Conservation (phyloP, 2,329 filamentous ascomycete species). For the Dendrostoma leiphaemia region DNA sequence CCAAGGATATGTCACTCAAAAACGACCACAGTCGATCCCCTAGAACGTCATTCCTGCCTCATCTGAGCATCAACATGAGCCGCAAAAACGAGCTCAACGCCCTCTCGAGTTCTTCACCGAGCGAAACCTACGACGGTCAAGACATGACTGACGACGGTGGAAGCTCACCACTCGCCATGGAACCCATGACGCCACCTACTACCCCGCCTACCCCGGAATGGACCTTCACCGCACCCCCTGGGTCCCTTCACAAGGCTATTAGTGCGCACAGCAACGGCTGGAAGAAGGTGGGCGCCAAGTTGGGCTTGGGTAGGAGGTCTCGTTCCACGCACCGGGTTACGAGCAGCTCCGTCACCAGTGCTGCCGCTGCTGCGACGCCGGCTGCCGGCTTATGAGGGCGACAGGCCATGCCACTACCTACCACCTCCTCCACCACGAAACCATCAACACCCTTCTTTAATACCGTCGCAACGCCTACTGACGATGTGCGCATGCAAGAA, state of each 20-base stretch:
- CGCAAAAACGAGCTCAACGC: conserved; percentile 34
- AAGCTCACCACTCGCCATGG: conserved; percentile 53
- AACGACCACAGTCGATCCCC: conserved; percentile 44
- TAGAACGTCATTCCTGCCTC: conserved; percentile 40
- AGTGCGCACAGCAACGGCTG: conserved; percentile 57
- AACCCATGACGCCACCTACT: conserved; percentile 72
- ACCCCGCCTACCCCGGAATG: conserved; percentile 66
- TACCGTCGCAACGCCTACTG: conserved; percentile 21
- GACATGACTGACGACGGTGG: conserved; percentile 64
- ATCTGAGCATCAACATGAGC: conserved; percentile 38
- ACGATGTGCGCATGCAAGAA: conserved; percentile 23
- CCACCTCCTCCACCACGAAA: conserved; percentile 25
- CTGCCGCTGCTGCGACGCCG: conserved; percentile 15
- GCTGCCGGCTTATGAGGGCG: conserved; percentile 48
- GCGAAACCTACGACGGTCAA: conserved; percentile 47
- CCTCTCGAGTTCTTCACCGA: conserved; percentile 43
- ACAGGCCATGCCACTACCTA: conserved; percentile 54
- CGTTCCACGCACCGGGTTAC: conserved; percentile 43
- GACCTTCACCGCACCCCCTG: conserved; percentile 49
- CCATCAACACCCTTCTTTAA: conserved; percentile 19
- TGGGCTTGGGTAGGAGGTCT: conserved; percentile 56
- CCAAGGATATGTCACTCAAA: conserved; percentile 32
- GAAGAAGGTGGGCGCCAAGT: conserved; percentile 63
- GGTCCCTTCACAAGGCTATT: conserved; percentile 52
- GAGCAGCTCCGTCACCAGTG: conserved; percentile 22